Base-by-base conservation (phyloP, 805 yeast species). In the Sugiyamaella marilandica region DNA sequence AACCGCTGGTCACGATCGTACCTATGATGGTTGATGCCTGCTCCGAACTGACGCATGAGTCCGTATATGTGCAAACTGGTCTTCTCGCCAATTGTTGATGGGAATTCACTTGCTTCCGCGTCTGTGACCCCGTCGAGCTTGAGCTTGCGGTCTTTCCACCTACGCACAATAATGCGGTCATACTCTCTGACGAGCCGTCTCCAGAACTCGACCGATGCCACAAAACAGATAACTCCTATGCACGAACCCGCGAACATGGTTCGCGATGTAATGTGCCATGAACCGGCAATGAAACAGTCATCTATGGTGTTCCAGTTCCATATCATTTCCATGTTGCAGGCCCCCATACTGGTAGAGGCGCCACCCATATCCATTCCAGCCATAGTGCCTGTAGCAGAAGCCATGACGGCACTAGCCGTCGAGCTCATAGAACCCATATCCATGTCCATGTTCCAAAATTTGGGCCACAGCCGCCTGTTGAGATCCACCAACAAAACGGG, bases 281-380 rank as follows among this genome's bases (percentile, higher is more conserved):
- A 69, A 44, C 65, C 70, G 7, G 87, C 75, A 55, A 84, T 72
- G 62, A 84, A 84, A 63, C 88, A 84, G 4, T 83, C 70, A 58
- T 84, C 83, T 29, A 83, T 73, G 0, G 86, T 82, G 59, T 81
- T 72, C 88, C 89, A 84, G 64, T 84, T 84, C 88, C 89, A 84
- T 55, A 81, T 66, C 89, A 84, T 84, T 26, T 64, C 55, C 55
- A 73, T 69, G 33, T 68, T 58, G 55, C 76, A 73, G 16, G 58
- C 39, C 13, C 62, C 53, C 62, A 57, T 58, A 47, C 45, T 47
- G 59, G 58, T 58, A 31, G 45, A 33, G 21, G 53, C 50, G 56
- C 57, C 53, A 31, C 53, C 57, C 54, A 43, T 47, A 16, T 43
- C 52, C 53, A 35, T 50, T 49, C 56, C 36, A 16, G 54, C 5